Conservation (phyloP, 257 asterid species). For the Gardenia jasminoides region DNA sequence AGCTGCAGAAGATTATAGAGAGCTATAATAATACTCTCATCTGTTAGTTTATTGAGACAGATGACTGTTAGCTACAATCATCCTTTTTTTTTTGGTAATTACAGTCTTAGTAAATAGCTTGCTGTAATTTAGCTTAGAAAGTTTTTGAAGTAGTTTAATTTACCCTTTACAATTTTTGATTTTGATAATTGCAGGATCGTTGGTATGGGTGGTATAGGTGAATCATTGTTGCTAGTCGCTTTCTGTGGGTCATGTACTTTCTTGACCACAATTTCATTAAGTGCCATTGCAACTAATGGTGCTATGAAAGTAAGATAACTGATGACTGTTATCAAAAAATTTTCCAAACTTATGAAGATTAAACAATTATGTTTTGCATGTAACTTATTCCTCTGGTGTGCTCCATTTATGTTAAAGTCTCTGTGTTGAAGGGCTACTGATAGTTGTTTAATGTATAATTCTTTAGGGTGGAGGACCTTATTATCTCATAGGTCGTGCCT, state of each 20-base stretch:
- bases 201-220: conserved; percentile 98
- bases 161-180: neutral
- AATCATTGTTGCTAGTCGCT: conserved; percentile 85
- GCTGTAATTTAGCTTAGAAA: neutral
- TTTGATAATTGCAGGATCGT: conserved; percentile 72
- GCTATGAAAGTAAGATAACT: conserved; percentile 83
- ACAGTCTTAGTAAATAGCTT: neutral
- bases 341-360: neutral
- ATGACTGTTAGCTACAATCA: neutral
- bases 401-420: neutral
- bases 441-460: conserved; percentile 20
- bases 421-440: conserved; percentile 6
- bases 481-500: conserved; percentile 98
- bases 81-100: neutral
- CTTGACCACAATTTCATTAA: conserved; percentile 89
- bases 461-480: conserved; percentile 98
- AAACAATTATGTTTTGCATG: neutral
- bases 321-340: neutral
- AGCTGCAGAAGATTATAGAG: neutral
- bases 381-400: neutral
- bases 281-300: conserved; percentile 98
- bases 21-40: neutral
- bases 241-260: conserved; percentile 94
- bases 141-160: neutral
- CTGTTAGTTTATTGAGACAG: neutral